Evolutionary conservation across 352 stramenopile genomes (phyloP).

Genomic region (Pythium folliculosum): DNA sequence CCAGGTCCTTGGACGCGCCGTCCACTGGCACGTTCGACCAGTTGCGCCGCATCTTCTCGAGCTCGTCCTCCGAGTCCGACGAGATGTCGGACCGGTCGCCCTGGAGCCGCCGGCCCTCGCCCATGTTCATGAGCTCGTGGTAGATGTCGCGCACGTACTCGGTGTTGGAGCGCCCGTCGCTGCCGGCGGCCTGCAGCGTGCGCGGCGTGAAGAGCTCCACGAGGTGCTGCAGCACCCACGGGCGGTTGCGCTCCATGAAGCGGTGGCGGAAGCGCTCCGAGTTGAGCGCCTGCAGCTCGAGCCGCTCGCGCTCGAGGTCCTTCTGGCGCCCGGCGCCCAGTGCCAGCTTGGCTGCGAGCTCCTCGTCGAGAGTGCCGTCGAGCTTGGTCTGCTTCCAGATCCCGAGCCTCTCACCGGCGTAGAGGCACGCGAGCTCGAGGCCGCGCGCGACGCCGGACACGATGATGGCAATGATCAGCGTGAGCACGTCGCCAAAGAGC

Average conservation of each 20-base stretch:
- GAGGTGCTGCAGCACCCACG: conserved; percentile 97
- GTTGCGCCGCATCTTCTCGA: conserved; percentile 84
- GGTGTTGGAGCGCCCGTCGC: conserved; percentile 83
- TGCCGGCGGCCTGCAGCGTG: conserved; percentile 63
- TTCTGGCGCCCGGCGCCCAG: conserved; percentile 93
- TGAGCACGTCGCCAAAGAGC: conserved; percentile 91
- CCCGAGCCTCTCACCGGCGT: conserved; percentile 72
- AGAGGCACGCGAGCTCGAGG: conserved; percentile 59
- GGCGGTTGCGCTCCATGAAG: conserved; percentile 96
- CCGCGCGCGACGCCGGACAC: conserved; percentile 78
- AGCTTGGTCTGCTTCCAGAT: conserved; percentile 94
- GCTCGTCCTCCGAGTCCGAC: conserved; percentile 91
- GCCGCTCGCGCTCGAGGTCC: conserved; percentile 94
- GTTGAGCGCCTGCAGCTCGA: conserved; percentile 96
- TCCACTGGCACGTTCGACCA: conserved; percentile 86
- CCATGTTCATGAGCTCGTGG: conserved; percentile 94
- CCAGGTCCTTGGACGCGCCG: conserved; percentile 86
- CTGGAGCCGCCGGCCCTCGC: conserved; percentile 81
- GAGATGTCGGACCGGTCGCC: conserved; percentile 93
- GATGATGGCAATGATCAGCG: conserved; percentile 88
- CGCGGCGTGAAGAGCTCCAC: conserved; percentile 95
- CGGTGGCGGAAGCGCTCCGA: conserved; percentile 95
- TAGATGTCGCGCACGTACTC: conserved; percentile 97
- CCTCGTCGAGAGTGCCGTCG: conserved; percentile 95
- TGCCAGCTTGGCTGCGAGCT: conserved; percentile 94